Conservation (phyloP, 495 filamentous ascomycete genomes). For the Gamarada debralockiae region DNA sequence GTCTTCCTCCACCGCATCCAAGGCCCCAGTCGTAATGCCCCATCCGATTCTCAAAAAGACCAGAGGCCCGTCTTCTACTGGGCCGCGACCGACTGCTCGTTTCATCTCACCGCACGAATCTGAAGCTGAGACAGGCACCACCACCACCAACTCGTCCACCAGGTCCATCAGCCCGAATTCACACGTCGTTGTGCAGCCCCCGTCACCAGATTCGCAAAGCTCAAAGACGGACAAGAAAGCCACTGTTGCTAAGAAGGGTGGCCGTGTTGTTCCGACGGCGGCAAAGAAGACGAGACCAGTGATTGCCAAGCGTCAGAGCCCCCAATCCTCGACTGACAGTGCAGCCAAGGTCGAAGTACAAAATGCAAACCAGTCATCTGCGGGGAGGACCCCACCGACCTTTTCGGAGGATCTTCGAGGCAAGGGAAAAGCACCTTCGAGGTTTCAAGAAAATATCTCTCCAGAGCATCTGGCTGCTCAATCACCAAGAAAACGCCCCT, state of each 20-base stretch:
- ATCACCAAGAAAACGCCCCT: slow-evolving; percentile 1
- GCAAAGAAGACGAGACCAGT: slow-evolving; percentile 21
- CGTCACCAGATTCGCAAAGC: slow-evolving; percentile 15
- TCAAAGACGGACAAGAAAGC: slow-evolving; percentile 12
- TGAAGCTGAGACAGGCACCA: slow-evolving; percentile 32
- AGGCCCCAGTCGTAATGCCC: slow-evolving; percentile 21
- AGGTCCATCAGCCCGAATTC: slow-evolving; percentile 15
- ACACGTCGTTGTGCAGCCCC: slow-evolving; percentile 22
- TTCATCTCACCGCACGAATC: slow-evolving; percentile 44
- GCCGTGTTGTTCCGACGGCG: slow-evolving; percentile 8
- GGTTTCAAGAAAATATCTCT: slow-evolving; percentile 24
- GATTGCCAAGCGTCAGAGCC: slow-evolving; percentile 19
- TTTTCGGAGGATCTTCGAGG: neutral
- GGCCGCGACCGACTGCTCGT: slow-evolving; percentile 45
- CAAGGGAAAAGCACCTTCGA: slow-evolving; percentile 7
- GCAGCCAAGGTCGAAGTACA: neutral
- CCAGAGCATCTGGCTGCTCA: slow-evolving; percentile 2
- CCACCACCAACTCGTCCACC: neutral
- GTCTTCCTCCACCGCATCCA: slow-evolving; percentile 13
- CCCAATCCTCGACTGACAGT: slow-evolving; percentile 21
- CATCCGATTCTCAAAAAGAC: slow-evolving; percentile 51
- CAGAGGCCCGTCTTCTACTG: slow-evolving; percentile 45
- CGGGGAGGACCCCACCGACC: slow-evolving; percentile 9
- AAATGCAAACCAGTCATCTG: slow-evolving; percentile 8
- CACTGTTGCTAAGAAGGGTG: slow-evolving; percentile 13